phyloP scores from a whole-genome alignment of 2,329 filamentous ascomycete genomes.

The Plectosphaerella plurivora region DNA sequence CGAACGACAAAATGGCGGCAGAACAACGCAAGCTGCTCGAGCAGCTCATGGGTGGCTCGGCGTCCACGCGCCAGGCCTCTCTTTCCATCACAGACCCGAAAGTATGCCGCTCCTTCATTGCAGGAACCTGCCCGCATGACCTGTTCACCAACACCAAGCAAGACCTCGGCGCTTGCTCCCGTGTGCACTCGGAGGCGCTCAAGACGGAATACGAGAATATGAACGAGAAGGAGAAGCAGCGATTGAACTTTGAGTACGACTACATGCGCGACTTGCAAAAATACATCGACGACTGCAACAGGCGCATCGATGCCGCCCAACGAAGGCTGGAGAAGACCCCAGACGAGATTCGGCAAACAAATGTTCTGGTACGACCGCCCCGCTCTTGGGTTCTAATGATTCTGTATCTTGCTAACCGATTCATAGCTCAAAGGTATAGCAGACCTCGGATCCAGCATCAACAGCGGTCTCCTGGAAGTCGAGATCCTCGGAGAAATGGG shows the following conservation, averaged over 20 bases:
- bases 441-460: slow-evolving; percentile 73
- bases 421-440: slow-evolving; percentile 72
- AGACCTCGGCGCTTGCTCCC: slow-evolving; percentile 85
- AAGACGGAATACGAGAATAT: slow-evolving; percentile 85
- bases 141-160: slow-evolving; percentile 99
- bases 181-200: slow-evolving; percentile 81
- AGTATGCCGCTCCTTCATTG: slow-evolving; percentile 15
- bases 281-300: slow-evolving; percentile 95
- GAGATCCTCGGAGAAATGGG: slow-evolving; percentile 78
- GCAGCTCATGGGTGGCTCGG: slow-evolving; percentile 83
- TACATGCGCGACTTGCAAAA: slow-evolving; percentile 95
- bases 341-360: slow-evolving; percentile 95
- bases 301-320: slow-evolving; percentile 87
- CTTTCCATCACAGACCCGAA: slow-evolving; percentile 74
- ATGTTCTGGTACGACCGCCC: slow-evolving; percentile 56
- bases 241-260: slow-evolving; percentile 91
- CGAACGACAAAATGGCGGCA: slow-evolving; percentile 67
- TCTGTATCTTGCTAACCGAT: slow-evolving; percentile 21
- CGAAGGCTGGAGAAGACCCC: slow-evolving; percentile 92
- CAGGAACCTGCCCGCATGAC: slow-evolving; percentile 43
- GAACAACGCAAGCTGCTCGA: slow-evolving; percentile 98
- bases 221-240: slow-evolving; percentile 64
- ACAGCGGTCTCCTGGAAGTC: slow-evolving; percentile 79
- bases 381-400: not conserved
- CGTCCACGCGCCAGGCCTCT: slow-evolving; percentile 70